Conservation (phyloP, 163 green algal genomes). For the Chlamydomonas reinhardtii region DNA sequence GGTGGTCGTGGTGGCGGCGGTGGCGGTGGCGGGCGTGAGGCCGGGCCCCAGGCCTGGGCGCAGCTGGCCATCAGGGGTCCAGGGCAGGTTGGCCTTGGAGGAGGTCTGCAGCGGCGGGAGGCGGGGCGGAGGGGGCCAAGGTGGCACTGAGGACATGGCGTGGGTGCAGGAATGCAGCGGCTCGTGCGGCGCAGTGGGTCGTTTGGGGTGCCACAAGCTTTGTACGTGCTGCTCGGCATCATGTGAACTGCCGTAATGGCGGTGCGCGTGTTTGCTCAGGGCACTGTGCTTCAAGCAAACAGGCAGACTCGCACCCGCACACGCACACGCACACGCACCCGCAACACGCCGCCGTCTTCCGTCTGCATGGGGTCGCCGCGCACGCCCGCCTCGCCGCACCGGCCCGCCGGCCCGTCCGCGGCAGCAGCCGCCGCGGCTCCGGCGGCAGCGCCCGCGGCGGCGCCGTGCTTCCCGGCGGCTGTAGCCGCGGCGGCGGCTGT, state of each 20-base stretch:
- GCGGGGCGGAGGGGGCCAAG: neutral
- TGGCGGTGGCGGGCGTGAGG: neutral
- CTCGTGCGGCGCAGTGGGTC: too few relatives aligned
- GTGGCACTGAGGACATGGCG: too few relatives aligned
- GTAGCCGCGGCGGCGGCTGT: neutral
- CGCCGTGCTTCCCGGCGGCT: too few relatives aligned
- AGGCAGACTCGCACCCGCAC: too few relatives aligned
- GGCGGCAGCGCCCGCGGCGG: neutral
- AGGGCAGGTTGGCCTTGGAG: slow-evolving; percentile 29
- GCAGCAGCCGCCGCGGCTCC: slow-evolving; percentile 16
- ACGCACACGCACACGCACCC: neutral
- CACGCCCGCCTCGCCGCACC: neutral
- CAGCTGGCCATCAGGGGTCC: slow-evolving; percentile 2
- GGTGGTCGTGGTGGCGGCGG: neutral
- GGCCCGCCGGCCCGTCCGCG: neutral
- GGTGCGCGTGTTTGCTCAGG: too few relatives aligned
- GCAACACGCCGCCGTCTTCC: slow-evolving; percentile 9
- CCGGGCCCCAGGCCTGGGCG: neutral
- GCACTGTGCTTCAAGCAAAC: too few relatives aligned
- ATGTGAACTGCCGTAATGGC: too few relatives aligned
- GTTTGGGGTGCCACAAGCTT: too few relatives aligned
- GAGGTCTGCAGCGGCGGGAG: slow-evolving; percentile 8
- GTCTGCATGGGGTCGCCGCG: neutral
- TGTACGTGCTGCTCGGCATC: too few relatives aligned
- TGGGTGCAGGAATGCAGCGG: neutral